phyloP scores from a whole-genome alignment of 1,284 basidiomycete genomes.

The Naganishia sp. region DNA sequence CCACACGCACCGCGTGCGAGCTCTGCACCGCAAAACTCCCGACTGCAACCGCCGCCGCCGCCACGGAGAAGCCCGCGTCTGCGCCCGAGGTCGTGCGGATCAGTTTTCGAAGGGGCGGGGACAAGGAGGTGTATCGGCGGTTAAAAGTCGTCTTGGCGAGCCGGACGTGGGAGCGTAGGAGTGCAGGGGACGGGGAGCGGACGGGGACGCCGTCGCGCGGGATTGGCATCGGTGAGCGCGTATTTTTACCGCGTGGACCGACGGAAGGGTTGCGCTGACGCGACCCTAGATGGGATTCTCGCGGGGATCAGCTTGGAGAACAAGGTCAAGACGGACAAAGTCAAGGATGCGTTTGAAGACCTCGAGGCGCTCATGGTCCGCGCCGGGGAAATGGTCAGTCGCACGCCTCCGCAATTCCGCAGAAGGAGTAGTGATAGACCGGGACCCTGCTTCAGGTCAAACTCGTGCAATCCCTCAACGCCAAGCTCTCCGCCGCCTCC shows the following conservation, averaged over 20 bases:
- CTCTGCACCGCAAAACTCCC: conserved; percentile 75
- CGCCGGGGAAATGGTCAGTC: conserved; percentile 83
- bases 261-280: conserved; percentile 5
- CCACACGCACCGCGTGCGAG: conserved; percentile 74
- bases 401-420: no score
- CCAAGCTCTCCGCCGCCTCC: conserved; percentile 64
- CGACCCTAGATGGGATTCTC: conserved; percentile 70
- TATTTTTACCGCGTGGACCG: background rate
- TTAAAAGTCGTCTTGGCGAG: conserved; percentile 74
- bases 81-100: conserved; percentile 62
- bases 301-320: conserved; percentile 69
- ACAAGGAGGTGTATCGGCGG: conserved; percentile 76
- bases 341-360: conserved; percentile 80
- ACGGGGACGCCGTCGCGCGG: background rate
- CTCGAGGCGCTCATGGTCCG: conserved; percentile 89
- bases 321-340: conserved; percentile 64
- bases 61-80: background rate
- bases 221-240: conserved; percentile 20
- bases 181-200: conserved; percentile 10
- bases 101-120: conserved; percentile 89
- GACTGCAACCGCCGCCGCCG: conserved; percentile 37
- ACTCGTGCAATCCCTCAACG: conserved; percentile 83
- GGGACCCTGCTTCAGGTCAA: conserved; percentile 53
- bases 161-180: conserved; percentile 69
- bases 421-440: no score